Evolutionary conservation across 768 basidiomycete species (phyloP), one percentile per base, ranked within the genome.

Genomic region (Xerocomellus intermedius): DNA sequence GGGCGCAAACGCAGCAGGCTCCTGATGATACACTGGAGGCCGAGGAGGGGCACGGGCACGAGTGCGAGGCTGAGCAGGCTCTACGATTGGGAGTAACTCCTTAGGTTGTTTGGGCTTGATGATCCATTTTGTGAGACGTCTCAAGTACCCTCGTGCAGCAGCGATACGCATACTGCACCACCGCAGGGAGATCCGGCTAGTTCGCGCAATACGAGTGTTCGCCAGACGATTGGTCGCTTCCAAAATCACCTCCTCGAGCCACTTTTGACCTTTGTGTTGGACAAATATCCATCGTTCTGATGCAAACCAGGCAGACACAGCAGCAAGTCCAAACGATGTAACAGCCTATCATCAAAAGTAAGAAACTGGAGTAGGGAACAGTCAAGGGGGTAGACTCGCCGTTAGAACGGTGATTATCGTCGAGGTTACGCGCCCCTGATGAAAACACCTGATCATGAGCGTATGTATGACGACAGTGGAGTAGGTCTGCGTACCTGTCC

Each of bases 341-440:
- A 77, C 73, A 47, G 64, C 69, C 69, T 71, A 43, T 32, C 45
- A 53, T 49, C 8, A 41, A 3, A 13, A 39, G 22, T 65, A 42
- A 65, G 65, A 37, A 37, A 37, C 16, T 22, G 17, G n/a, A 43
- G 30, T 16, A 21, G n/a, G 17, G 17, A 52, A 30, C 4, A 24
- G 21, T 37, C 42, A 32, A 21, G 24, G 19, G 28, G 35, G 44
- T 36, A n/a, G 41, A 64, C 69, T 73, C 52, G 51, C 71, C 33
- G 89, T 91, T 60, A 91, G 81, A 33, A 91, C 82, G 8, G 89
- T 86, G 17, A 89, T 90, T 55, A 91, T 77, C 0, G 82, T 84
- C 22, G 83, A 85, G 1, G 87, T 89, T 36, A 85, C 73, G 14
- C 59, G 61, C 32, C 80, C 73, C 86, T 92, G 66, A 43, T 54